A percentile compares a stretch with the other conserved stretches of the same genome.
Conservation (phyloP, 306 rosid genomes). For the Lathyrus aphaca region DNA sequence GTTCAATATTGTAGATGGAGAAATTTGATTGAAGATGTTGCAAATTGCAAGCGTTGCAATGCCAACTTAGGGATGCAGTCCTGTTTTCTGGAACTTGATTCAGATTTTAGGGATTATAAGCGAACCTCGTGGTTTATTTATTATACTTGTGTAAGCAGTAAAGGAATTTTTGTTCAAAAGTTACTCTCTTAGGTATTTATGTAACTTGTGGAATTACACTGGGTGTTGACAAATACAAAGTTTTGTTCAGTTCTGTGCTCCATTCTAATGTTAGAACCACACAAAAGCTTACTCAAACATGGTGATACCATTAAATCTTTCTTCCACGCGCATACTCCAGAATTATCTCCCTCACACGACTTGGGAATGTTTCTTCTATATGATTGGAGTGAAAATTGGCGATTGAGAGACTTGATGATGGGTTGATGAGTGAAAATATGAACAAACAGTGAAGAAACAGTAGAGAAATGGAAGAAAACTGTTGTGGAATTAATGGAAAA, state of each 20-base stretch:
- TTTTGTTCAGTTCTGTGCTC: slow-evolving; percentile 27
- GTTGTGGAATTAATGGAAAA: no score
- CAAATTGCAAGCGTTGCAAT: slow-evolving; percentile 24
- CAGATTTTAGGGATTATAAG: slow-evolving; percentile 34
- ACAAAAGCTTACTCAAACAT: background rate
- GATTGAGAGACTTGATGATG: background rate
- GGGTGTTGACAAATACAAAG: slow-evolving; percentile 35
- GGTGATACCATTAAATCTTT: slow-evolving; percentile 7
- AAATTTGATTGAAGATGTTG: slow-evolving; percentile 66
- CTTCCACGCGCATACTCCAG: background rate
- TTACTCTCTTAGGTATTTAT: slow-evolving; percentile 27
- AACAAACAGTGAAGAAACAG: no score
- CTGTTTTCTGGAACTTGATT: slow-evolving; percentile 41
- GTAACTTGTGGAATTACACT: slow-evolving; percentile 40
- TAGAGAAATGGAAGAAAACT: no score
- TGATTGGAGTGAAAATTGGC: slow-evolving; percentile 19
- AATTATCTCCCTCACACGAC: background rate
- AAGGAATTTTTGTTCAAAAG: slow-evolving; percentile 39
- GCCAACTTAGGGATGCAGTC: slow-evolving; percentile 27
- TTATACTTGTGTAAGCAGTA: slow-evolving; percentile 42
- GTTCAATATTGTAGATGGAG: slow-evolving; percentile 62
- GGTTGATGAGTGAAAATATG: no score
- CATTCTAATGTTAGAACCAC: background rate
- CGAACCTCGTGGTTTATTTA: slow-evolving; percentile 26
- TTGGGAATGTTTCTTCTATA: background rate